Evolutionary conservation across 495 filamentous ascomycete species (phyloP).

Genomic region (Penicillium canariense): DNA sequence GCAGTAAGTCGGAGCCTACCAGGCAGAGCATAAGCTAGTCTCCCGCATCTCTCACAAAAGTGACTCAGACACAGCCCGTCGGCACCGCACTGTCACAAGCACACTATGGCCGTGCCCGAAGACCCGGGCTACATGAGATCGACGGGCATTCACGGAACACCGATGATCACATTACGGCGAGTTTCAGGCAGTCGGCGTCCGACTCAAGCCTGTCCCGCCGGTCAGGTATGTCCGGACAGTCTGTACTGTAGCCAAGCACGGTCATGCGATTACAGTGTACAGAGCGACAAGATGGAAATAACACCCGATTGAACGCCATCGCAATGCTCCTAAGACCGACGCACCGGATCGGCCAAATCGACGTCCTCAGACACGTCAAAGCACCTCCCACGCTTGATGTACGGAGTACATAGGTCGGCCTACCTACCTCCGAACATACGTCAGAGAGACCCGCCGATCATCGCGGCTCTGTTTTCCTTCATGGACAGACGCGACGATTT

Average conservation of each 20-base stretch:
- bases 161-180: not conserved
- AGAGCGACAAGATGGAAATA: not conserved
- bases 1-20: not conserved
- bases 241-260: not conserved
- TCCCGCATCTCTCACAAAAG: not conserved
- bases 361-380: not conserved
- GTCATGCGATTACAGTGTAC: not conserved
- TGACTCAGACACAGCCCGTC: not conserved
- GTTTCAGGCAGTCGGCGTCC: constrained; percentile 4
- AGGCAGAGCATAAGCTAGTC: not conserved
- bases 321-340: not conserved
- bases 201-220: not conserved
- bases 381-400: not conserved
- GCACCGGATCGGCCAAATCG: not conserved
- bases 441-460: constrained; percentile 8
- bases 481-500: not conserved
- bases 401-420: not conserved
- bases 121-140: constrained; percentile 4
- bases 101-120: not conserved
- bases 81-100: not conserved
- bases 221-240: not conserved
- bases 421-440: constrained; percentile 8
- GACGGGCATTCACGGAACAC: constrained; percentile 4
- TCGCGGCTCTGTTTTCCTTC: constrained; percentile 9
- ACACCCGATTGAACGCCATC: not conserved